Percentiles rank a stretch among this genome's conserved stretches.
Evolutionary conservation across 2,329 filamentous ascomycete species (phyloP).

Genomic region (Leptographium flavum): DNA sequence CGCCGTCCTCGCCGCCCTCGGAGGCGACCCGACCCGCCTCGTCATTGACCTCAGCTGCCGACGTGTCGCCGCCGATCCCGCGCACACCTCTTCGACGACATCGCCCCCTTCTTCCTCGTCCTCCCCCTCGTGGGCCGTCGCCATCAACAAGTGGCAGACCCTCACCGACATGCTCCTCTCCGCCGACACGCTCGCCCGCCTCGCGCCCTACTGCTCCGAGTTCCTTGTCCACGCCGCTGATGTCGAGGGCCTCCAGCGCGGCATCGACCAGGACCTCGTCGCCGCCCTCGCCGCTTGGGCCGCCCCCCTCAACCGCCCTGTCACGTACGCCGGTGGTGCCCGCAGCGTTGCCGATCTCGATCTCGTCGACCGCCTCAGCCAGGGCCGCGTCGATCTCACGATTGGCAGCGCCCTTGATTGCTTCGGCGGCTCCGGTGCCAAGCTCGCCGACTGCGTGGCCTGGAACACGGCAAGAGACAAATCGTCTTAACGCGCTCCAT

Average conservation of each 20-base stretch:
- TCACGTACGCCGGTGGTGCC: conserved; percentile 95
- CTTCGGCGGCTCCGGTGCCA: conserved; percentile 79
- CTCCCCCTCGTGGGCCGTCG: conserved; percentile 61
- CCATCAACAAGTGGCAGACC: conserved; percentile 98
- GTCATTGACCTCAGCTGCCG: conserved; percentile 94
- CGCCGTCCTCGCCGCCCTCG: conserved; percentile 57
- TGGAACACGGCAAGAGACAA: conserved; percentile 51
- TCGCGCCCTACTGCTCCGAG: conserved; percentile 89
- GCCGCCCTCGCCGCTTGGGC: conserved; percentile 69
- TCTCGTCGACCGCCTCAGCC: conserved; percentile 63
- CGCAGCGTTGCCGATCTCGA: conserved; percentile 70
- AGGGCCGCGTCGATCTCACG: conserved; percentile 76
- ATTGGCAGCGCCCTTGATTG: conserved; percentile 95
- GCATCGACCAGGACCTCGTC: conserved; percentile 80
- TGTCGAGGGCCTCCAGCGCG: conserved; percentile 83
- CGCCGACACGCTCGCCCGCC: conserved; percentile 59
- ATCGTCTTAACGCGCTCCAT: conserved; percentile 1
- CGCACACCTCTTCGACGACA: not conserved
- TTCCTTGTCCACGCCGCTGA: conserved; percentile 96
- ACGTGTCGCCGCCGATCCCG: conserved; percentile 23
- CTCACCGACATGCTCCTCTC: conserved; percentile 85
- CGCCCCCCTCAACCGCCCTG: conserved; percentile 48
- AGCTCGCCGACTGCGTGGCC: conserved; percentile 72
- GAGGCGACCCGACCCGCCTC: conserved; percentile 61
- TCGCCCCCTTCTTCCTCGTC: not conserved